Evolutionary conservation across 345 rosid genomes (phyloP), one percentile per base, ranked within the genome.

Genomic region (Cochlearia excelsa): DNA sequence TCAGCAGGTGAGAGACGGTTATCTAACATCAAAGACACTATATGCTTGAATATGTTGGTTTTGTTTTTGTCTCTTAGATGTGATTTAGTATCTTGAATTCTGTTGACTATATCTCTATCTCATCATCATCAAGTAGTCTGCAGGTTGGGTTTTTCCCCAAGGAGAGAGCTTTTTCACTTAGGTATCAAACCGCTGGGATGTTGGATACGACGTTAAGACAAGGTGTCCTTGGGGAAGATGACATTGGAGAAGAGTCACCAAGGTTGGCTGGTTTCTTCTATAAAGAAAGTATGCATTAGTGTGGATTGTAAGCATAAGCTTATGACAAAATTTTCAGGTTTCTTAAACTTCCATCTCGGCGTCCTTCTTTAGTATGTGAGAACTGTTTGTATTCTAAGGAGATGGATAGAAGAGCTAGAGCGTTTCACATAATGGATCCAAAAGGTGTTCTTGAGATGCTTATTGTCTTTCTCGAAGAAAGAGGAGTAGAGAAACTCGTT

Each of bases 181-280:
- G 95, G 63, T 92, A 92, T 75, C 96, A 80, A 66, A 84, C 93
- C 1, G 96, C 95, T 64, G 95, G 95, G 61, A 88, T 92, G 95
- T 67, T 88, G 53, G 96, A 92, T 61, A 79, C 79, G 0, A 87
- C 83, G 1, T 57, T 88, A 70, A 84, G 98, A 75, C 86, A 84
- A 75, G 96, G 98, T 8, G 96, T 88, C 54, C 79, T 88, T 1
- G 98, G 98, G 47, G 96, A 92, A 74, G 95, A 92, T 72, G 98
- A 92, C 71, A 88, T 81, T n/a, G 98, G 81, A 51, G 98, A 88
- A 74, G 93, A 84, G 55, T 86, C 83, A 58, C 98, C 96, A 35
- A 86, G 80, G 98, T 83, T 59, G 1, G 61, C 5, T 33, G 35
- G 3, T 33, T 33, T 33, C 35, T 33, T 33, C 35, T 33, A 33